phyloP scores from a whole-genome alignment of 208 protist species.

The Leishmania amazonensis region DNA sequence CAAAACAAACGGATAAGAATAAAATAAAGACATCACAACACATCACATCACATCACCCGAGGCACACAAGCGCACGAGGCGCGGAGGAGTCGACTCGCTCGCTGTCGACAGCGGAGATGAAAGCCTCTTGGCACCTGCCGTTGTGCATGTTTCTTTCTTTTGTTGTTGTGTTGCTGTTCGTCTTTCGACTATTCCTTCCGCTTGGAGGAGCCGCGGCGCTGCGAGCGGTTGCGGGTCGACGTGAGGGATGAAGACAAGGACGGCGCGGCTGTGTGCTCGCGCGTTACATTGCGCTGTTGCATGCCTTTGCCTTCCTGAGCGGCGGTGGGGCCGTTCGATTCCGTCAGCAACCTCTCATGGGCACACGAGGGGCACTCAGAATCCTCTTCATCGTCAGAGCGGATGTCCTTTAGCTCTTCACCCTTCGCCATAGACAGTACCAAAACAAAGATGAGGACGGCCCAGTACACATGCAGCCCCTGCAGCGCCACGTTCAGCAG shows the following conservation, averaged over 20 bases:
- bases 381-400: slow-evolving; percentile 52
- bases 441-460: slow-evolving; percentile 53
- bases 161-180: background rate
- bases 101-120: background rate
- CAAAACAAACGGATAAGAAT: background rate
- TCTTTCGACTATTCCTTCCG: background rate
- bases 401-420: slow-evolving; percentile 54
- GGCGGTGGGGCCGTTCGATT: slow-evolving; percentile 11
- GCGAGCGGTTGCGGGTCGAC: slow-evolving; percentile 1
- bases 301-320: background rate
- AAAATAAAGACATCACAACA: background rate
- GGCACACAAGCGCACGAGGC: background rate
- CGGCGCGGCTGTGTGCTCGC: background rate
- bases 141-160: no score
- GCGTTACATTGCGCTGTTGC: background rate
- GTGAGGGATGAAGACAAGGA: background rate
- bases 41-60: background rate
- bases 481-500: slow-evolving; percentile 70
- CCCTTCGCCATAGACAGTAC: slow-evolving; percentile 27
- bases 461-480: slow-evolving; percentile 75
- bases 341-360: slow-evolving; percentile 13
- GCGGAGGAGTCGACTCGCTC: background rate
- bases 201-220: background rate
- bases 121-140: background rate
- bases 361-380: slow-evolving; percentile 25